phyloP scores from a whole-genome alignment of 2,329 filamentous ascomycete species.

The Periconia digitata region DNA sequence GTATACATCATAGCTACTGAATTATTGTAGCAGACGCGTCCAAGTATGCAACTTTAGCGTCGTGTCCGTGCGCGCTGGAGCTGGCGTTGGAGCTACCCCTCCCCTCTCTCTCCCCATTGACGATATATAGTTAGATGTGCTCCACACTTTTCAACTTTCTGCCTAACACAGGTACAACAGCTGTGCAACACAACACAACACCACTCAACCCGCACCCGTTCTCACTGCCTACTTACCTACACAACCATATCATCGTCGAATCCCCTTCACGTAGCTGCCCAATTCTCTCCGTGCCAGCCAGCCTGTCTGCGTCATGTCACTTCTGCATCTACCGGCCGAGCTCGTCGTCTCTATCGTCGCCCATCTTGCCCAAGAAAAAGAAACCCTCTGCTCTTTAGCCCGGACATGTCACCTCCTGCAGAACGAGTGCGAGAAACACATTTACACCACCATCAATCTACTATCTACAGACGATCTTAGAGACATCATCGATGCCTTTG shows the following conservation, averaged over 20 bases:
- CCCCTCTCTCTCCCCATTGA: not conserved
- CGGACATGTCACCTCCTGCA: conserved; percentile 33
- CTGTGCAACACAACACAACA: too few species aligned
- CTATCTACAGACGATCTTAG: conserved; percentile 26
- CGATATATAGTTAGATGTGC: too few species aligned
- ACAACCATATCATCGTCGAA: too few species aligned
- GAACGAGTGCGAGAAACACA: conserved; percentile 31
- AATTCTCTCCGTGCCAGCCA: too few species aligned
- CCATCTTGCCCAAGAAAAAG: conserved; percentile 25
- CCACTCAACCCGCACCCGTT: too few species aligned
- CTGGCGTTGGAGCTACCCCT: not conserved
- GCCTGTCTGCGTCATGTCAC: not conserved
- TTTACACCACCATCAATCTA: conserved; percentile 36
- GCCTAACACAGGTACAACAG: too few species aligned
- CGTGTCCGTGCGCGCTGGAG: not conserved
- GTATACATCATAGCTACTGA: too few species aligned
- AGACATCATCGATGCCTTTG: conserved; percentile 29
- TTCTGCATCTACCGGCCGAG: conserved; percentile 24
- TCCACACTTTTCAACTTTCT: too few species aligned
- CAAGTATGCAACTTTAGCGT: too few species aligned
- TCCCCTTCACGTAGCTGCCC: too few species aligned
- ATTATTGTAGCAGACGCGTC: too few species aligned
- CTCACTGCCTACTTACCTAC: too few species aligned
- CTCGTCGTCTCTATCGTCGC: conserved; percentile 32
- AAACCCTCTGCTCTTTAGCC: conserved; percentile 28